Evolutionary conservation across 139 green algal species (phyloP).

Genomic region (Mesotaenium endlicherianum): DNA sequence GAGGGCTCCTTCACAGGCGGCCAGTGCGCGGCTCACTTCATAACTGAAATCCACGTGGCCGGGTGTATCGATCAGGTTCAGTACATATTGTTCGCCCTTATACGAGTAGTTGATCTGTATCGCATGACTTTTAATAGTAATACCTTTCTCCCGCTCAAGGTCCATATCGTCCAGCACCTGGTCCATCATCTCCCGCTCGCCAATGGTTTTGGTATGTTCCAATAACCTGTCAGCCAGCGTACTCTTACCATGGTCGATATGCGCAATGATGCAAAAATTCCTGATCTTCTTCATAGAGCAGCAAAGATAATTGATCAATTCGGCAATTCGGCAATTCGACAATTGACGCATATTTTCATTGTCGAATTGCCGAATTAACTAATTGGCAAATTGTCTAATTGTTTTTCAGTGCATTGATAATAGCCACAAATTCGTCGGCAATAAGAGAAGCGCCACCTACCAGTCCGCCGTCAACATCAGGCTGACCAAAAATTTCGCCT

Average conservation of each 20-base stretch:
- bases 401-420: no score
- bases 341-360: no score
- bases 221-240: constrained; percentile 73
- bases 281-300: background rate
- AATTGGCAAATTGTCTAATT: no score
- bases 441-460: constrained; percentile 94
- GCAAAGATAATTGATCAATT: no score
- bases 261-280: constrained; percentile 75
- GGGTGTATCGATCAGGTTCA: constrained; percentile 82
- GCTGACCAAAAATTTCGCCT: constrained; percentile 61
- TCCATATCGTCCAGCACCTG: constrained; percentile 85
- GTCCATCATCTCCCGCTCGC: constrained; percentile 75
- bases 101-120: constrained; percentile 81
- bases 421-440: constrained; percentile 44
- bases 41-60: constrained; percentile 81
- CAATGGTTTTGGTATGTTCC: constrained; percentile 76
- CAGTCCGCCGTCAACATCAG: constrained; percentile 93
- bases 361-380: no score
- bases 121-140: constrained; percentile 87
- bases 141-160: constrained; percentile 67
- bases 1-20: constrained; percentile 88
- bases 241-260: constrained; percentile 64
- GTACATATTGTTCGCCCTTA: constrained; percentile 57
- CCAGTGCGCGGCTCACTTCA: constrained; percentile 80
- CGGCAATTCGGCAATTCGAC: no score